phyloP scores from a whole-genome alignment of 169 alveolate species.

The Plasmodium coatneyi region DNA sequence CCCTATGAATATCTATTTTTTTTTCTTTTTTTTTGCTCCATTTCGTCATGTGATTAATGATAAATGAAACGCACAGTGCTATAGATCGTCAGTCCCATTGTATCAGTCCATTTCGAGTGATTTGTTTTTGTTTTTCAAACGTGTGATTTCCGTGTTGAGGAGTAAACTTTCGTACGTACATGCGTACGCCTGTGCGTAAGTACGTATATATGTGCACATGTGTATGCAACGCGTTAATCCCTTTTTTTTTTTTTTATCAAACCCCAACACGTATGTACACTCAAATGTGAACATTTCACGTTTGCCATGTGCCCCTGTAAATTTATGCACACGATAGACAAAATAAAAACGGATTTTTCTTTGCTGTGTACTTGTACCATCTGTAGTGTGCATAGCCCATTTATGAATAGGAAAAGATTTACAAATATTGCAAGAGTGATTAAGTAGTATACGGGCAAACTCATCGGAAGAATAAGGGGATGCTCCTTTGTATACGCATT shows the following conservation, averaged over 20 bases:
- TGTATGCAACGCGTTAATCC: slow-evolving; percentile 4
- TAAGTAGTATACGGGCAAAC: neutral
- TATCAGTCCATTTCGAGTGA: neutral
- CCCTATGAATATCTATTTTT: neutral
- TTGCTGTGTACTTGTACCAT: neutral
- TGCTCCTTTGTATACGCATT: neutral
- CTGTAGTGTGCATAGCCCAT: neutral
- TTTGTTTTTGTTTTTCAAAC: neutral
- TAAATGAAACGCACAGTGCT: neutral
- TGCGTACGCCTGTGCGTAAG: neutral
- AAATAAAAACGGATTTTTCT: neutral
- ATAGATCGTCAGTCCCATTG: neutral
- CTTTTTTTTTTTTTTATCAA: neutral
- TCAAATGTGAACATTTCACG: neutral
- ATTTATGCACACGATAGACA: neutral
- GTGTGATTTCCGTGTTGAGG: neutral
- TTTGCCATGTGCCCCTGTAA: neutral
- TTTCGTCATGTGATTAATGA: neutral
- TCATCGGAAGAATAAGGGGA: slow-evolving; percentile 6
- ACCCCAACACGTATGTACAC: neutral
- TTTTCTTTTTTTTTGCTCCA: neutral
- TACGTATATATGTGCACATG: neutral
- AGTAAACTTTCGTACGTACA: neutral
- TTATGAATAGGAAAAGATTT: neutral
- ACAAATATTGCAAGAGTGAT: slow-evolving; percentile 6